These are phyloP conservation scores for Macrolepiota albuminosa DNA, from an alignment of 768 basidiomycete species.

Conservation along the genomic window DNA sequence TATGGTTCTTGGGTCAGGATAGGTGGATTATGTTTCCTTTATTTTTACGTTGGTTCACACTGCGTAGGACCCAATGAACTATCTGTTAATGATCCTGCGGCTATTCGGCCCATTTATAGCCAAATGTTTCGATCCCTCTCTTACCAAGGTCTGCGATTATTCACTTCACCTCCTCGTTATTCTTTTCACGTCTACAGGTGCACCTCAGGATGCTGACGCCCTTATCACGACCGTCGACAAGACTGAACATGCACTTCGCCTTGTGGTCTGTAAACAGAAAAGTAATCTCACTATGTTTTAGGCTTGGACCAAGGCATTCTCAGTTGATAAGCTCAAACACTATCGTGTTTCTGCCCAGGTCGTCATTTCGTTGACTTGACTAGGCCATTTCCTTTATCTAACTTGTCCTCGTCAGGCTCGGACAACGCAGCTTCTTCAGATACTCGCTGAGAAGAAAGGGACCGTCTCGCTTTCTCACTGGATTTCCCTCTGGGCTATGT, in stretches of 20 bases:
- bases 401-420: background rate
- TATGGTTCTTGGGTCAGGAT: conserved; percentile 28
- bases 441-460: background rate
- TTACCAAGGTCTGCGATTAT: conserved; percentile 13
- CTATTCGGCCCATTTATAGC: conserved; percentile 21
- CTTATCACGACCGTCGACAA: conserved; percentile 16
- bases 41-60: background rate
- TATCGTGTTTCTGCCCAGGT: background rate
- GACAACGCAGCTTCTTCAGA: background rate
- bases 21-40: conserved; percentile 15
- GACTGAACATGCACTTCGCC: conserved; percentile 10
- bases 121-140: conserved; percentile 23
- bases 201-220: conserved; percentile 15
- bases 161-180: background rate
- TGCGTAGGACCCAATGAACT: conserved; percentile 32
- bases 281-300: background rate
- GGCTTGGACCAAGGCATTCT: background rate
- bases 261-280: conserved; percentile 8
- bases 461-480: conserved; percentile 16
- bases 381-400: background rate
- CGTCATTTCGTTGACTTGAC: background rate
- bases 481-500: conserved; percentile 13
- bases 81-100: conserved; percentile 21
- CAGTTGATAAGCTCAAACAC: background rate
- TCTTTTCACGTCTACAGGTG: background rate